phyloP scores from a whole-genome alignment of 257 asterid species.

The Solanum pennellii region DNA sequence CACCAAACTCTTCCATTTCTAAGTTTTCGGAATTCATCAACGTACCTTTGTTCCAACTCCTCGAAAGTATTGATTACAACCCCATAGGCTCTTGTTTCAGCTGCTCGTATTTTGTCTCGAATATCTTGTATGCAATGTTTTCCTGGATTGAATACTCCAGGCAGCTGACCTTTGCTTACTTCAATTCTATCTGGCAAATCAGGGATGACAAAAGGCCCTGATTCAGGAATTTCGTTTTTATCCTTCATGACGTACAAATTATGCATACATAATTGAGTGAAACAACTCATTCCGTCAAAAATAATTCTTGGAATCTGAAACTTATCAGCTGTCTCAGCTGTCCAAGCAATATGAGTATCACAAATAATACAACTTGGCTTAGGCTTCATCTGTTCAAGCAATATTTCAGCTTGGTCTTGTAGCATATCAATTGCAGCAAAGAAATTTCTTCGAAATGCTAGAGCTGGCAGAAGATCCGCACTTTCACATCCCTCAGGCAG shows the following conservation, averaged over 20 bases:
- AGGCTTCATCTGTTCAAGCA: neutral
- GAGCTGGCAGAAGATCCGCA: neutral
- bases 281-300: neutral
- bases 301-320: neutral
- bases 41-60: neutral
- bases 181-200: neutral
- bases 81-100: neutral
- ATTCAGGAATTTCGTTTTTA: neutral
- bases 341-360: neutral
- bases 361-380: neutral
- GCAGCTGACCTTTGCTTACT: neutral
- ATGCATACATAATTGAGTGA: neutral
- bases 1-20: constrained; percentile 2
- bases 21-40: neutral
- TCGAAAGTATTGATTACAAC: constrained; percentile 2
- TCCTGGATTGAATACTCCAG: neutral
- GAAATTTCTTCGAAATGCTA: neutral
- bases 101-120: neutral
- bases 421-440: neutral
- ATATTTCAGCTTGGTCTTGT: neutral
- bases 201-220: neutral
- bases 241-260: neutral
- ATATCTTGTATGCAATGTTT: neutral
- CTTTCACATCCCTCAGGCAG: neutral
- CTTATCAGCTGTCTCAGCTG: neutral